Conservation (phyloP, 2,329 filamentous ascomycete species). For the Epichloe scottii region DNA sequence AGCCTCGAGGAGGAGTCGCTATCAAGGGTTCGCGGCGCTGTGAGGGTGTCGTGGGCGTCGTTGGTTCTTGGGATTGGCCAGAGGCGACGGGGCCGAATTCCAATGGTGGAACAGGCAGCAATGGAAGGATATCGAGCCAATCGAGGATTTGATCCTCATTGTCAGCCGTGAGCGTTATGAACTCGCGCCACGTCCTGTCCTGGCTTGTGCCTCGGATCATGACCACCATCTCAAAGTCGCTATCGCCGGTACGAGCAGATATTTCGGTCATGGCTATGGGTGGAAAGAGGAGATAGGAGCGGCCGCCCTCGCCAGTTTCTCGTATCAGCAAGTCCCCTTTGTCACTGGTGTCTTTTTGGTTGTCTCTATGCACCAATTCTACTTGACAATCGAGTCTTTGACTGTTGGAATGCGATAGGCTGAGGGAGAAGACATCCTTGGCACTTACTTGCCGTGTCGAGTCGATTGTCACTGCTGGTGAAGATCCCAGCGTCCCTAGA, state of each 20-base stretch:
- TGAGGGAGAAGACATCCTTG: slow-evolving; percentile 79
- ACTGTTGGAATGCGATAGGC: slow-evolving; percentile 76
- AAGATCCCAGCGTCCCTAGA: slow-evolving; percentile 59
- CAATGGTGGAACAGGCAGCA: slow-evolving; percentile 34
- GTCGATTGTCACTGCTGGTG: slow-evolving; percentile 61
- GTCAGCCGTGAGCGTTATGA: slow-evolving; percentile 65
- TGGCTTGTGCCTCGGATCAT: slow-evolving; percentile 69
- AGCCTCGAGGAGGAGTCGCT: slow-evolving; percentile 8
- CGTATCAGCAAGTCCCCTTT: slow-evolving; percentile 83
- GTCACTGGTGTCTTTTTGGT: slow-evolving; percentile 50
- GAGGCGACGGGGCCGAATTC: slow-evolving; percentile 18
- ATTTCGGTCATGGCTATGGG: slow-evolving; percentile 62
- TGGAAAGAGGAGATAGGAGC: slow-evolving; percentile 78
- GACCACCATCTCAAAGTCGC: slow-evolving; percentile 59
- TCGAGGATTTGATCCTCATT: slow-evolving; percentile 67
- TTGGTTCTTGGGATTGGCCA: slow-evolving; percentile 15
- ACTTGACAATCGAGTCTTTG: slow-evolving; percentile 82
- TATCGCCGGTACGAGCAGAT: slow-evolving; percentile 67
- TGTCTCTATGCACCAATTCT: slow-evolving; percentile 77
- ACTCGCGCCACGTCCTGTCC: slow-evolving; percentile 66
- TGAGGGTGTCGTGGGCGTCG: slow-evolving; percentile 12
- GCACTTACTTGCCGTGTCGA: slow-evolving; percentile 71
- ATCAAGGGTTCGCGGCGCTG: slow-evolving; percentile 19
- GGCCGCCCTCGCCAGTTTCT: slow-evolving; percentile 65
- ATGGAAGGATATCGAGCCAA: slow-evolving; percentile 71